phyloP scores from a whole-genome alignment of 768 basidiomycete species.

The Obba rivulosa region DNA sequence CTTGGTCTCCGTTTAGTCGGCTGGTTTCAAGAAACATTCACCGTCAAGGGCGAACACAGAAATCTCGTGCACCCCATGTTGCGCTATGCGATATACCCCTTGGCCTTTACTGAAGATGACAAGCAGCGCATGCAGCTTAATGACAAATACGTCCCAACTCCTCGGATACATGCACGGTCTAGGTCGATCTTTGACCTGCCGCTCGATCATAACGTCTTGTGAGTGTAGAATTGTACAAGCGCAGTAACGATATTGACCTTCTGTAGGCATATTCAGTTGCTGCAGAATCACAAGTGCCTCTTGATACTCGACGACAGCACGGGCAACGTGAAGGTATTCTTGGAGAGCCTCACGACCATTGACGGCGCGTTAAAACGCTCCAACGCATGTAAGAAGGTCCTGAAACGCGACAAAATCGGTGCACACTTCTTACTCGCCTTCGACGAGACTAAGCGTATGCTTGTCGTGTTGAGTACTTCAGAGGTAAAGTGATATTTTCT shows the following conservation, averaged over 20 bases:
- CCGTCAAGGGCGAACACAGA: not conserved
- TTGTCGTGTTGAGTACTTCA: slow-evolving; percentile 36
- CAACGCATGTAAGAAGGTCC: slow-evolving; percentile 17
- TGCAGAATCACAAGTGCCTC: slow-evolving; percentile 36
- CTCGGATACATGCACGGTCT: slow-evolving; percentile 16
- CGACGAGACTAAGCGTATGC: slow-evolving; percentile 45
- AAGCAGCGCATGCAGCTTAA: slow-evolving; percentile 31
- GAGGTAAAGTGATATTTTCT: slow-evolving; percentile 23
- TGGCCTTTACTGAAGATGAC: slow-evolving; percentile 33
- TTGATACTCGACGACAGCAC: slow-evolving; percentile 33
- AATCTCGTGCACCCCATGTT: slow-evolving; percentile 5
- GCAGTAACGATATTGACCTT: not conserved
- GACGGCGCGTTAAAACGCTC: slow-evolving; percentile 23
- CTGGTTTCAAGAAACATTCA: too few relatives aligned
- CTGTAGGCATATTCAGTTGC: slow-evolving; percentile 33
- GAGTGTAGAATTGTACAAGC: slow-evolving; percentile 6
- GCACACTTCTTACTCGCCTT: slow-evolving; percentile 40
- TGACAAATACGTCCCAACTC: slow-evolving; percentile 27
- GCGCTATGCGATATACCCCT: slow-evolving; percentile 25
- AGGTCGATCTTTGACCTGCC: slow-evolving; percentile 22
- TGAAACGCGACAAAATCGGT: slow-evolving; percentile 44
- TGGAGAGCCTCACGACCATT: slow-evolving; percentile 30
- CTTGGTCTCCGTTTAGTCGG: too few relatives aligned
- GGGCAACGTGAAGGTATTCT: slow-evolving; percentile 32
- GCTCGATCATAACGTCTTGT: slow-evolving; percentile 28